Base-by-base conservation (phyloP, 2,329 filamentous ascomycete genomes). In the Fusarium phyllophilum region DNA sequence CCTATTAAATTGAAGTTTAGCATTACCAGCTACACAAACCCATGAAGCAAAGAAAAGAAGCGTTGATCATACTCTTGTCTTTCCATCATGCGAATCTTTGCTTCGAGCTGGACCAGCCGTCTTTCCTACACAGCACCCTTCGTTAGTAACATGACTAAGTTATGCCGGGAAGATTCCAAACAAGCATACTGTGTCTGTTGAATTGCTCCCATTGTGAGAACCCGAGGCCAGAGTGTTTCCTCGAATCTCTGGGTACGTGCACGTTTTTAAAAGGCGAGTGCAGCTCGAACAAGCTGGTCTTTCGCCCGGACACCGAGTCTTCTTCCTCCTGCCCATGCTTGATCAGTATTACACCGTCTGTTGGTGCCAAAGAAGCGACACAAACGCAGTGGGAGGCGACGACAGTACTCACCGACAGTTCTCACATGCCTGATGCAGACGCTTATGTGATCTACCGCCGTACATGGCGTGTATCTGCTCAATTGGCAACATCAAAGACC, bases 181-280 rank as follows among this genome's bases (percentile, higher is more conserved):
- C 18, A 41, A 60, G n/a, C 49, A 56, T 62, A 62, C 59, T 39
- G 59, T 62, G 24, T 62, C 59, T 24, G 22, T 45, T 8, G 59
- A 24, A 26, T 6, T 22, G 17, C 24, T 26, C 17, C 38, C 48
- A 31, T 22, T 17, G 13, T 26, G 39, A n/a, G n/a, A 15, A 1
- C 22, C 24, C 1, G 33, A 17, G 8, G 24, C 24, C 7, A 12
- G 22, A 22, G 34, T 8, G 18, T 39, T 48, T 22, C 26, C 44
- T 33, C 59, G 39, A 14, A 39, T 10, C 17, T 62, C 59, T 46
- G 59, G 59, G 7, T 62, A 62, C 8, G 17, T 62, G 39, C 59
- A 62, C 1, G 24, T 62, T 39, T 62, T 62, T 5, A 26, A 62
- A 9, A 62, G 59, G 8, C 59, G 59, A 8, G 59, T 41, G 18